A percentile compares a stretch with the other conserved stretches of the same genome.
Conservation (phyloP, 257 asterid species). For the Solanum phureja region DNA sequence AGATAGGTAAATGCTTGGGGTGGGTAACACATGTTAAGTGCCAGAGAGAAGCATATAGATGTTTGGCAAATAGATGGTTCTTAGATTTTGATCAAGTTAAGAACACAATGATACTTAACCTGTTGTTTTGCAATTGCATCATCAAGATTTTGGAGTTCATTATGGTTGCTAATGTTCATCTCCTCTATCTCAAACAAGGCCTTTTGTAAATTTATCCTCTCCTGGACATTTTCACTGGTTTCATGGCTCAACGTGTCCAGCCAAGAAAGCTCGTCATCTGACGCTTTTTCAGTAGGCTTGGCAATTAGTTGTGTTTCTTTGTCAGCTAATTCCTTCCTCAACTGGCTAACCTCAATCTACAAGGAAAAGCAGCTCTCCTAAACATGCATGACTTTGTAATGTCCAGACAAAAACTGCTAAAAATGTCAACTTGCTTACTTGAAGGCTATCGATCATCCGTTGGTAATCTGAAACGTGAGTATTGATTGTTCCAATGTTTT, state of each 20-base stretch:
- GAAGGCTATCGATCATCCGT: conserved; percentile 88
- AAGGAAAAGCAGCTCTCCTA: conserved; percentile 3
- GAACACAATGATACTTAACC: conserved; percentile 25
- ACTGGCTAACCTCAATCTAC: conserved; percentile 73
- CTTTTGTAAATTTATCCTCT: conserved; percentile 89
- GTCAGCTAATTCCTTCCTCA: conserved; percentile 80
- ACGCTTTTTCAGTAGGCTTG: conserved; percentile 60
- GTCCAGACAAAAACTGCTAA: neutral
- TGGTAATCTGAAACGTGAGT: conserved; percentile 86
- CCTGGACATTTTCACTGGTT: conserved; percentile 92
- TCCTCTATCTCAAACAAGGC: conserved; percentile 87
- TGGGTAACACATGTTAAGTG: neutral
- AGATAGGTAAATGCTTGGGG: neutral
- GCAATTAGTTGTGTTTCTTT: conserved; percentile 75
- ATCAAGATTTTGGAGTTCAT: conserved; percentile 81
- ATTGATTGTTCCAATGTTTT: conserved; percentile 74
- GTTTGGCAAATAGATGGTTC: neutral
- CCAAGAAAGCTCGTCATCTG: conserved; percentile 62
- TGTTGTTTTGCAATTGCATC: conserved; percentile 76
- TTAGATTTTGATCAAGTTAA: neutral
- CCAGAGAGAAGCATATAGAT: neutral
- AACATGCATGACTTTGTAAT: neutral
- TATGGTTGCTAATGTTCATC: conserved; percentile 76
- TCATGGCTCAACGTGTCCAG: conserved; percentile 74
- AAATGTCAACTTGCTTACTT: conserved; percentile 11